Evolutionary conservation across 225 moss, liverwort and hornwort genomes (phyloP), one percentile per base, ranked within the genome.

Genomic region (Physcomitrellopsis africana): DNA sequence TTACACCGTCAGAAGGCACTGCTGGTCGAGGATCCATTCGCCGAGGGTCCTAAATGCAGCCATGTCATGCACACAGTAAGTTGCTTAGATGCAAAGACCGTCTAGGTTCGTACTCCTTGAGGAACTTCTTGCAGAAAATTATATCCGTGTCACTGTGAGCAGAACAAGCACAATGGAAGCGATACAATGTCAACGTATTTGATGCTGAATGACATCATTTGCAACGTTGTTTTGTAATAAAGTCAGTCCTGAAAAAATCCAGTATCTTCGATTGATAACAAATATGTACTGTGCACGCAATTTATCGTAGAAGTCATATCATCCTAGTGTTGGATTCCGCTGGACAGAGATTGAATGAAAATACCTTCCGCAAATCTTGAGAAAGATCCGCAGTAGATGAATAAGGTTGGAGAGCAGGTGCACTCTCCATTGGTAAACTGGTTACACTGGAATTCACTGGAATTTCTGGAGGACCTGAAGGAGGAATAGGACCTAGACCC

Each of bases 321-420:
- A 47, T 70, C 52, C 9, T n/a, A 77, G 23, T 43, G 43, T 44
- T 16, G 65, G 59, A 73, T 27, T 9, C 61, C 74, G 22, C 54
- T 65, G 61, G 52, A 15, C 20, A 73, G 47, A 41, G 65, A 80
- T 54, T 9, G 41, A 69, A 72, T 58, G 18, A 23, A 72, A 86
- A 74, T 85, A 94, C 94, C 89, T 92, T 92, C 60, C 91, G 92
- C 66, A 86, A 87, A 73, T 94, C 96, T 75, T 91, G 87, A 72
- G 83, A 81, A 67, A 53, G 63, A 46, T 96, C 96, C 70, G 51
- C 81, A 77, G 86, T 48, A 54, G 71, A 72, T 80, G 81, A 76
- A 75, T 82, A 77, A 43, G 77, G 69, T 69, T 76, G 86, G 63
- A 77, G 65, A 11, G 78, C 57, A 71, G 73, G 52, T 67, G 74